Evolutionary conservation across 2,329 filamentous ascomycete species (phyloP).

Genomic region (Scytalidium lignicola): DNA sequence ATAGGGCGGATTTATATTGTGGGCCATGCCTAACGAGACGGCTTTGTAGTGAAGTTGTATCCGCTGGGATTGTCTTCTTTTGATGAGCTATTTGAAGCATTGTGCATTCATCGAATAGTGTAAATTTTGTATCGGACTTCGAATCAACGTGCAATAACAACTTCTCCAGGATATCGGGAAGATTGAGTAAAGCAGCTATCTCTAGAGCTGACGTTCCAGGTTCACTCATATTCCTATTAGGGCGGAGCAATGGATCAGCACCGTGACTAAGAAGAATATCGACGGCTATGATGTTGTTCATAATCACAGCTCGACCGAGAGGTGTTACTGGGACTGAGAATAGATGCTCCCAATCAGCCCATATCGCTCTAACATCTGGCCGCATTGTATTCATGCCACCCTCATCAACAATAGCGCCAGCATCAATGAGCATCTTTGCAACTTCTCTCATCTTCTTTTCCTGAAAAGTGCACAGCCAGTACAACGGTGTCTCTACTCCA

Average conservation of each 20-base stretch:
- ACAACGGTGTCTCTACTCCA: background rate
- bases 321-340: background rate
- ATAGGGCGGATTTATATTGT: background rate
- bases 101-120: background rate
- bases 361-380: background rate
- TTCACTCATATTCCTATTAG: background rate
- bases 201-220: background rate
- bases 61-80: background rate
- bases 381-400: background rate
- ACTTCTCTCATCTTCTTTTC: background rate
- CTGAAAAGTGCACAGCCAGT: background rate
- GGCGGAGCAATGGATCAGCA: background rate
- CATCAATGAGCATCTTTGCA: background rate
- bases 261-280: background rate
- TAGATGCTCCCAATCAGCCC: background rate
- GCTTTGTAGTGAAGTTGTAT: background rate
- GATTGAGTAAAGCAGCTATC: background rate
- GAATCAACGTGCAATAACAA: background rate
- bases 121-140: background rate
- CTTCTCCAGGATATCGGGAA: background rate
- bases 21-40: no score
- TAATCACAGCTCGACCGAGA: constrained; percentile 1
- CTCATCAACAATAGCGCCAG: background rate
- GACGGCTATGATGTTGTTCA: background rate
- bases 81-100: background rate